Base-by-base conservation (phyloP, 139 green algal genomes). In the Tetraselmis chui region DNA sequence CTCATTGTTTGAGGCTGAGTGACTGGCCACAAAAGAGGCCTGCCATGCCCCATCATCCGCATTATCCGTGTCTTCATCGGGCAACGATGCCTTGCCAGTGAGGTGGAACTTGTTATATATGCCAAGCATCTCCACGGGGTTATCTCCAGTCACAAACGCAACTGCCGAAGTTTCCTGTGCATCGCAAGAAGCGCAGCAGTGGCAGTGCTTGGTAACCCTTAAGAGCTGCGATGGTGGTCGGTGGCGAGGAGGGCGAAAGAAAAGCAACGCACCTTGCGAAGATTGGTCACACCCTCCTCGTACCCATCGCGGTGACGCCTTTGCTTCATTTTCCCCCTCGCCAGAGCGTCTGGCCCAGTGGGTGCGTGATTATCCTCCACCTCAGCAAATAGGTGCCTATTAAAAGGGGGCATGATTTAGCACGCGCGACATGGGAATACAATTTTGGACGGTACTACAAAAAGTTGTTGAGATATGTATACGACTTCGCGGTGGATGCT, bases 121-220 rank as follows among this genome's bases (percentile, higher is more conserved):
- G 5, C 94, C 96, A 58, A 99, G 89, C 89, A 97, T 90, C 87
- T 98, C 94, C 31, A 98, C 91, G 2, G 97, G 94, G 1, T 87
- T 88, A n/a, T 94, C 84, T 25, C 80, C 84, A 1, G 85, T 30
- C 24, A 99, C 79, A 85, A 99, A 99, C 2, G 89, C 89, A 23
- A 90, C 80, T 0, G 90, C 94, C 1, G 90, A 78, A 24, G 88
- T 67, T 18, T 67, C 45, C 45, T 67, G 45, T 18, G 11, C 5
- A 18, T 5, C 11, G 45, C 45, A 67, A 67, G 45, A n/a, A n/a
- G n/a, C n/a, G n/a, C n/a, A n/a, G n/a, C n/a, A n/a, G n/a, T n/a
- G n/a, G n/a, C n/a, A n/a, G n/a, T n/a, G n/a, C n/a, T n/a, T n/a
- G n/a, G n/a, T n/a, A n/a, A n/a, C n/a, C n/a, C n/a, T n/a, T n/a